These are phyloP conservation scores for Paecilomyces sp. DNA, from an alignment of 2,329 filamentous ascomycete genomes.

Conservation along the genomic window DNA sequence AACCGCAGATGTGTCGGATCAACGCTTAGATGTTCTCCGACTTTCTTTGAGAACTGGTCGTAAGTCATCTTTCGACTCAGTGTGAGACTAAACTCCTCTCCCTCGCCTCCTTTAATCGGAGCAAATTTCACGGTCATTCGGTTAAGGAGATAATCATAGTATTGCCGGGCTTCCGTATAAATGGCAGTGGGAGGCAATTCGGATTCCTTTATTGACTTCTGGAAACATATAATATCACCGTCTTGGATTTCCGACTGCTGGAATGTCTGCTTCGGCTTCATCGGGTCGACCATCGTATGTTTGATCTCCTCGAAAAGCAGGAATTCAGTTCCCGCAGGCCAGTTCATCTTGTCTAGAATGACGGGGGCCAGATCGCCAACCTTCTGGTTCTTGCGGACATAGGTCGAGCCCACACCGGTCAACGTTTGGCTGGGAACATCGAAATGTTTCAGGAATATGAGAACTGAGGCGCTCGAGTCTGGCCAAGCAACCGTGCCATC, in stretches of 20 bases:
- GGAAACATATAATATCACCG: slow-evolving; percentile 94
- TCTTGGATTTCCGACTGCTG: slow-evolving; percentile 92
- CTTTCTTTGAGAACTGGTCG: slow-evolving; percentile 75
- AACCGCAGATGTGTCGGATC: slow-evolving; percentile 86
- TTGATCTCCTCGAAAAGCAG: slow-evolving; percentile 95
- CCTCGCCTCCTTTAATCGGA: slow-evolving; percentile 48
- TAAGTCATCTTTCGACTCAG: slow-evolving; percentile 87
- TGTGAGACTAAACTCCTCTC: slow-evolving; percentile 67
- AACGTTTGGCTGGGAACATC: slow-evolving; percentile 70
- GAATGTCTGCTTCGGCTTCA: slow-evolving; percentile 86
- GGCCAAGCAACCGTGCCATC: slow-evolving; percentile 67
- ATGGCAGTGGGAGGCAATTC: slow-evolving; percentile 37
- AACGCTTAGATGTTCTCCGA: slow-evolving; percentile 68
- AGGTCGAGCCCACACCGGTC: slow-evolving; percentile 72
- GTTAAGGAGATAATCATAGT: slow-evolving; percentile 90
- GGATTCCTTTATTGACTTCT: slow-evolving; percentile 50
- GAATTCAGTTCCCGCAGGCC: slow-evolving; percentile 67
- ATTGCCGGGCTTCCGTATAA: slow-evolving; percentile 66
- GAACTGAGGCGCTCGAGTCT: slow-evolving; percentile 52
- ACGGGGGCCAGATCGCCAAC: slow-evolving; percentile 73
- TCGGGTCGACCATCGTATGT: slow-evolving; percentile 88
- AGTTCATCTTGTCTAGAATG: slow-evolving; percentile 78
- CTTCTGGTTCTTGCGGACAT: slow-evolving; percentile 80
- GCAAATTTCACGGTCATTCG: slow-evolving; percentile 72
- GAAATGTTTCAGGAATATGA: slow-evolving; percentile 91